These are phyloP conservation scores for Podila horticola DNA, from an alignment of 192 early-diverging fungal genomes.

Conservation along the genomic window DNA sequence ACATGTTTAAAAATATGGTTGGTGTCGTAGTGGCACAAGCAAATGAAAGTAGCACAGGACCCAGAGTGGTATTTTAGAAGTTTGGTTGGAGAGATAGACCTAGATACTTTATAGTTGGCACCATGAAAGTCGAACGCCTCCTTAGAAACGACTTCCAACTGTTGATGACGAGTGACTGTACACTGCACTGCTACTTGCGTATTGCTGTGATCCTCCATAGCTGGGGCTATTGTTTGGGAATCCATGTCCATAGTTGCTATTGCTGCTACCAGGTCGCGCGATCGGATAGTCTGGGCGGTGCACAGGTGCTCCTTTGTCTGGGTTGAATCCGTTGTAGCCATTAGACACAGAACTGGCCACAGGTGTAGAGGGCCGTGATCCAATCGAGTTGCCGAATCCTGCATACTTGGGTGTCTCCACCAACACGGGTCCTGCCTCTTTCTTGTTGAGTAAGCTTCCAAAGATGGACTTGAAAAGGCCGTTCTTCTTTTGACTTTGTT, in stretches of 20 bases:
- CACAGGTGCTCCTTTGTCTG: conserved; percentile 19
- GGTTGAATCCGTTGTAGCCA: conserved; percentile 22
- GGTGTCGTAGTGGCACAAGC: too few species aligned
- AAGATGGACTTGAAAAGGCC: conserved; percentile 43
- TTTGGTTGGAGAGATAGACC: too few species aligned
- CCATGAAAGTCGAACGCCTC: neutral
- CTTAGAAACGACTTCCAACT: conserved; percentile 31
- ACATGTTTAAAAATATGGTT: too few species aligned
- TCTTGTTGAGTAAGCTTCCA: conserved; percentile 32
- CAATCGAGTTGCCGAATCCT: conserved; percentile 30
- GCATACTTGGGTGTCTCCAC: conserved; percentile 38
- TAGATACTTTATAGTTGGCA: too few species aligned
- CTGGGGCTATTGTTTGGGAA: conserved; percentile 11
- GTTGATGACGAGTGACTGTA: conserved; percentile 21
- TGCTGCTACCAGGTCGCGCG: conserved; percentile 36
- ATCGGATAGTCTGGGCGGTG: conserved; percentile 16
- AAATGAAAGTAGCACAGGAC: too few species aligned
- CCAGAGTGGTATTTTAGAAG: too few species aligned
- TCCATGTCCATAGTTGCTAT: conserved; percentile 25
- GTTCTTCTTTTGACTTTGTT: conserved; percentile 36
- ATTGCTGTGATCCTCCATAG: conserved; percentile 7
- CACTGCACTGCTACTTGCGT: conserved; percentile 36
- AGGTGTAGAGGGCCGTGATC: neutral
- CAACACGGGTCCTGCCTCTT: conserved; percentile 23
- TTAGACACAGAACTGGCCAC: neutral